Percentiles rank a stretch among this genome's conserved stretches.
Evolutionary conservation across 2,329 filamentous ascomycete species (phyloP).

Genomic region (Teratosphaeria epicoccoides): DNA sequence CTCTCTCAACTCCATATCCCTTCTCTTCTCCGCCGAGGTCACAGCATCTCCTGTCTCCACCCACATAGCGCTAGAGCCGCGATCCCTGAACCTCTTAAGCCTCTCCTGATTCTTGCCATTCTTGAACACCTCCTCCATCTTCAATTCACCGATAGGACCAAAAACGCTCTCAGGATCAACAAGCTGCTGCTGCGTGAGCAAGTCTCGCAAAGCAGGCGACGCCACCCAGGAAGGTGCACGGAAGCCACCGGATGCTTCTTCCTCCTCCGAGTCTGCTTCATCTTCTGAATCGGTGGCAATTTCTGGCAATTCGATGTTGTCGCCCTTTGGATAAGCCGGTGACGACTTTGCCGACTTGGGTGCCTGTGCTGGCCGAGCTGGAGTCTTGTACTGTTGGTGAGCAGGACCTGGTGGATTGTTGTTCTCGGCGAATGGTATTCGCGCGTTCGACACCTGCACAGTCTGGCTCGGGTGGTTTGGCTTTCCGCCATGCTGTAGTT

Average conservation of each 20-base stretch:
- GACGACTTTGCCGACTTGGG: slow-evolving; percentile 60
- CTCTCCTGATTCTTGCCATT: slow-evolving; percentile 63
- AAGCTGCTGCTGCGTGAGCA: slow-evolving; percentile 71
- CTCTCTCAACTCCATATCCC: slow-evolving; percentile 69
- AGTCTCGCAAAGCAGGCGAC: slow-evolving; percentile 66
- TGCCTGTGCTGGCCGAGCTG: slow-evolving; percentile 39
- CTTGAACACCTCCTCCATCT: slow-evolving; percentile 94
- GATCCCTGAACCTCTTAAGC: slow-evolving; percentile 75
- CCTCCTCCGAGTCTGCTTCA: slow-evolving; percentile 54
- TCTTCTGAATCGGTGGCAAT: slow-evolving; percentile 93
- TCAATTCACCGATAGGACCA: slow-evolving; percentile 73
- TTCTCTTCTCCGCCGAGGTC: slow-evolving; percentile 76
- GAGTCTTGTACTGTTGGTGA: slow-evolving; percentile 50
- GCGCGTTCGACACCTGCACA: slow-evolving; percentile 77
- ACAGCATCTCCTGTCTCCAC: slow-evolving; percentile 59
- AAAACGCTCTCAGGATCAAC: slow-evolving; percentile 80
- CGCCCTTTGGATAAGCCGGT: slow-evolving; percentile 77
- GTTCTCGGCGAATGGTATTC: slow-evolving; percentile 76
- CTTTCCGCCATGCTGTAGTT: slow-evolving; percentile 47
- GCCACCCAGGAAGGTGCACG: slow-evolving; percentile 75
- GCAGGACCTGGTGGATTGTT: slow-evolving; percentile 36
- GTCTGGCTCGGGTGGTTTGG: slow-evolving; percentile 64
- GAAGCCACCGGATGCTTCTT: slow-evolving; percentile 43
- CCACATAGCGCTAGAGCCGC: slow-evolving; percentile 95
- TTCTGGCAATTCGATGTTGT: slow-evolving; percentile 83